Conservation (phyloP, 805 yeast species). For the Lipomyces lipofer region DNA sequence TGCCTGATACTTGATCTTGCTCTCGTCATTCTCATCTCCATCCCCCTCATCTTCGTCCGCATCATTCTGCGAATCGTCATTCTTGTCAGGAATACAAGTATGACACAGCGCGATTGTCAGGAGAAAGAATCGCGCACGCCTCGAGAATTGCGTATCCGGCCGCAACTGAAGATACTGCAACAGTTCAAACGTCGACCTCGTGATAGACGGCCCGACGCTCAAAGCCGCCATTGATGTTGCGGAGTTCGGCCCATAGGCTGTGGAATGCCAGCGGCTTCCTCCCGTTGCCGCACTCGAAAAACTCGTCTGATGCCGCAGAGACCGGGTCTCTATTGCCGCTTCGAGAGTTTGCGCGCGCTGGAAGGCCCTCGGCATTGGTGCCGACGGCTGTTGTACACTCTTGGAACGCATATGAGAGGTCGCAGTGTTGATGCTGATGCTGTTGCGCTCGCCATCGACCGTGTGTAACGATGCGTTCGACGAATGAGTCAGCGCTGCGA, state of each 20-base stretch:
- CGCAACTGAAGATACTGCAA: conserved; percentile 67
- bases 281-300: conserved; percentile 6
- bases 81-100: conserved; percentile 72
- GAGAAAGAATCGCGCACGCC: conserved; percentile 74
- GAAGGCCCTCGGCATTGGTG: conserved; percentile 21
- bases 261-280: conserved; percentile 23
- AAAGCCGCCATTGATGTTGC: neutral
- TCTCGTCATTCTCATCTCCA: conserved; percentile 40
- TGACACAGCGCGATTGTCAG: conserved; percentile 85
- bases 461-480: neutral
- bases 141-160: conserved; percentile 70
- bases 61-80: conserved; percentile 15
- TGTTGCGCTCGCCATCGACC: neutral
- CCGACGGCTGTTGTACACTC: conserved; percentile 3
- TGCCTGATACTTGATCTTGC: conserved; percentile 74
- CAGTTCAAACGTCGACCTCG: conserved; percentile 59
- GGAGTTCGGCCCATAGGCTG: conserved; percentile 17
- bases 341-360: conserved; percentile 16
- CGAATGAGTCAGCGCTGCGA: neutral
- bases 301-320: conserved; percentile 1
- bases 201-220: conserved; percentile 3
- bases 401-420: neutral
- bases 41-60: conserved; percentile 16
- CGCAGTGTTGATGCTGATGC: neutral
- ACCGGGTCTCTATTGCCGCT: conserved; percentile 6